Conservation (phyloP, 2,329 filamentous ascomycete species). For the Chaetoscypha palmicola region DNA sequence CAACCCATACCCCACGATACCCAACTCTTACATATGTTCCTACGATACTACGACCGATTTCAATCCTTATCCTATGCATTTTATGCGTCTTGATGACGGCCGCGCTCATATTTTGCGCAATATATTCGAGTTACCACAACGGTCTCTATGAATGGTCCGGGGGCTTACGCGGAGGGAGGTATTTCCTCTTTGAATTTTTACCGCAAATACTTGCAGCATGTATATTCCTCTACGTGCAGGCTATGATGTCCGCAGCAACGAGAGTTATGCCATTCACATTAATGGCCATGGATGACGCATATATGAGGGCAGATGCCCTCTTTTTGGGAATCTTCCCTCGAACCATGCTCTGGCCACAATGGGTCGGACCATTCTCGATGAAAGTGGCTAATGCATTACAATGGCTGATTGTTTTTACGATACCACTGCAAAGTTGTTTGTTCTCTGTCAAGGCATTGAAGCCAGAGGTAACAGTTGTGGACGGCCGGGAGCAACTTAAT, state of each 20-base stretch:
- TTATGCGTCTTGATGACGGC: conserved; percentile 64
- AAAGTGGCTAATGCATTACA: conserved; percentile 60
- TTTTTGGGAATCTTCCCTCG: conserved; percentile 55
- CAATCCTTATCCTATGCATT: conserved; percentile 52
- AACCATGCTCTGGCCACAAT: conserved; percentile 61
- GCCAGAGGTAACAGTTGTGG: no score
- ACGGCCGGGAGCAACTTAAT: conserved; percentile 31
- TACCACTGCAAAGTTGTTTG: conserved; percentile 72
- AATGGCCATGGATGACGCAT: conserved; percentile 60
- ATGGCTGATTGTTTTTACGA: conserved; percentile 72
- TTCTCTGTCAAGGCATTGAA: conserved; percentile 54
- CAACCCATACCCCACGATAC: conserved; percentile 37
- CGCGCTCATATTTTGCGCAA: conserved; percentile 64
- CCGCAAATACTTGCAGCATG: conserved; percentile 69
- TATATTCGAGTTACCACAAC: conserved; percentile 54
- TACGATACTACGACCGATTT: conserved; percentile 58
- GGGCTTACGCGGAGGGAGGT: conserved; percentile 62
- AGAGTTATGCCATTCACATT: conserved; percentile 70
- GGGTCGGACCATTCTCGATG: conserved; percentile 60
- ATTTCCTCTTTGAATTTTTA: conserved; percentile 81
- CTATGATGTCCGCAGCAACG: conserved; percentile 65
- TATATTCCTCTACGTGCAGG: conserved; percentile 70
- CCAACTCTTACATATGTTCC: conserved; percentile 64
- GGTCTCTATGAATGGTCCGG: conserved; percentile 63
- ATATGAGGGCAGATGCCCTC: conserved; percentile 55